Evolutionary conservation across 2,329 filamentous ascomycete genomes (phyloP).

Genomic region (Emericellopsis cladophorae): DNA sequence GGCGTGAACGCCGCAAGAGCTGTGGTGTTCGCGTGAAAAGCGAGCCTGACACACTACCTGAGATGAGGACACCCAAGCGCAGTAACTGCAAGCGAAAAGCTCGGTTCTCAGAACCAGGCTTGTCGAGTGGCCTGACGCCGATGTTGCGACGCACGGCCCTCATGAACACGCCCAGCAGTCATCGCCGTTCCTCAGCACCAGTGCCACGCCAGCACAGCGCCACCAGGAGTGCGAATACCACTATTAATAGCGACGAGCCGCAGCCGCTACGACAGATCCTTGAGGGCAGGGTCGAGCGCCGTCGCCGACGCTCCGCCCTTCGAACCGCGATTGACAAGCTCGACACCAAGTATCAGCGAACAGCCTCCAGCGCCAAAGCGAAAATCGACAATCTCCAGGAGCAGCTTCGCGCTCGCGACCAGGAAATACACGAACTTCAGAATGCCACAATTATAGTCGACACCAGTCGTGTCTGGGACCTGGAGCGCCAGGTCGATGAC

Average conservation of each 20-base stretch:
- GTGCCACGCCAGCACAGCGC: constrained; percentile 5
- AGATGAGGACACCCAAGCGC: constrained; percentile 7
- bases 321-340: constrained; percentile 46
- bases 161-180: constrained; percentile 11
- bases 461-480: constrained; percentile 27
- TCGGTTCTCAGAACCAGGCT: constrained; percentile 47
- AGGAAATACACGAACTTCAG: constrained; percentile 38
- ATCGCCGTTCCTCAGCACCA: constrained; percentile 8
- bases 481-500: constrained; percentile 24
- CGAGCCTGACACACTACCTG: constrained; percentile 7
- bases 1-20: constrained; percentile 36
- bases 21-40: constrained; percentile 14
- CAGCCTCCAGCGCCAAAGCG: constrained; percentile 21
- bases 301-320: constrained; percentile 40
- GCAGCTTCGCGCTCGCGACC: constrained; percentile 36
- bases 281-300: constrained; percentile 43
- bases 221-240: constrained; percentile 9
- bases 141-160: constrained; percentile 41
- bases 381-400: constrained; percentile 36
- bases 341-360: constrained; percentile 29
- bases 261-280: constrained; percentile 35
- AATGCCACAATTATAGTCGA: constrained; percentile 37
- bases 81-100: constrained; percentile 16
- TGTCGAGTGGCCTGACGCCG: constrained; percentile 43
- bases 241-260: too few relatives aligned